Evolutionary conservation across 495 filamentous ascomycete species (phyloP).

Genomic region (Talaromyces stipitatus): DNA sequence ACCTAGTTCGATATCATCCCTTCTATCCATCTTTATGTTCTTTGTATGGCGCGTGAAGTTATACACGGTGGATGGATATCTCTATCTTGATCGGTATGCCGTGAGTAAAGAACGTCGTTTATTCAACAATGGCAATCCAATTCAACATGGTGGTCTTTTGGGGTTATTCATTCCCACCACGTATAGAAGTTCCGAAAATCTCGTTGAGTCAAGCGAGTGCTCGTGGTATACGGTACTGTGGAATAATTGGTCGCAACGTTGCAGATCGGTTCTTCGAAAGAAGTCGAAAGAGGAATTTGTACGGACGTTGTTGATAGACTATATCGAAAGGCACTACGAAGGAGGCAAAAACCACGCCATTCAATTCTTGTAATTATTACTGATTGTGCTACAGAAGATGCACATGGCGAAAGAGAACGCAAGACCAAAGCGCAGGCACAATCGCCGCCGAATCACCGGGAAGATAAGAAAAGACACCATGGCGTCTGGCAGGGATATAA

Average conservation of each 20-base stretch:
- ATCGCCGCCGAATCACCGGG: background rate
- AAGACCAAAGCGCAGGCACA: background rate
- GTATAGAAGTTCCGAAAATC: background rate
- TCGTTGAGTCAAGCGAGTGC: no score
- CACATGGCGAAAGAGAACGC: background rate
- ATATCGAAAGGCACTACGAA: background rate
- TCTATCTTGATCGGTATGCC: background rate
- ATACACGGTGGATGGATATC: background rate
- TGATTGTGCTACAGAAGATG: background rate
- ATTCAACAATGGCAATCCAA: background rate
- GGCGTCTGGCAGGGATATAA: background rate
- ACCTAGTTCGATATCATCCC: conserved; percentile 11
- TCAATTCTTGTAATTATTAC: background rate
- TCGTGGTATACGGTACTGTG: no score
- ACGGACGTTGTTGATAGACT: background rate
- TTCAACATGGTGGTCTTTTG: background rate
- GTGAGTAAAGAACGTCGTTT: background rate
- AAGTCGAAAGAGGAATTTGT: background rate
- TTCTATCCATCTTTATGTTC: conserved; percentile 7
- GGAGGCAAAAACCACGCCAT: background rate
- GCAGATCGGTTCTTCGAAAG: background rate
- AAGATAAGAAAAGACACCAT: background rate
- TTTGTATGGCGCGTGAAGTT: background rate
- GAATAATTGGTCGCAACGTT: background rate
- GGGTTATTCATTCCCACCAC: background rate